Conservation (phyloP, 768 basidiomycete species). For the Chlorophyllum brunneum region DNA sequence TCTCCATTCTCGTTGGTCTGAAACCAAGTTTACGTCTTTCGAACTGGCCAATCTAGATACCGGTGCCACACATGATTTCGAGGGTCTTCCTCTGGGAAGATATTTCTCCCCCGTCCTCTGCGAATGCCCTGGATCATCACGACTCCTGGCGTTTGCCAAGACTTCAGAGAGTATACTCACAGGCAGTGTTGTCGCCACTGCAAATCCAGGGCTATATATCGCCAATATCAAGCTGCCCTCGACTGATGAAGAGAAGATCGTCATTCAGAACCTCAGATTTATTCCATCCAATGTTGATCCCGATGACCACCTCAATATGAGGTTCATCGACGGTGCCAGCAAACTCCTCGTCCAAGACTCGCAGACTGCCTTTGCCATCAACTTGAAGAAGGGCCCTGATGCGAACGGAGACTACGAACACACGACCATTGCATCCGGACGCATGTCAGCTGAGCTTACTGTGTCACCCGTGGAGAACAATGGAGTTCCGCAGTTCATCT, state of each 20-base stretch:
- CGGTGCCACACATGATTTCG: constrained; percentile 42
- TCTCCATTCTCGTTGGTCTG: constrained; percentile 68
- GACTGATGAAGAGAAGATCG: constrained; percentile 23
- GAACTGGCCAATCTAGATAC: constrained; percentile 55
- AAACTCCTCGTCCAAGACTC: constrained; percentile 61
- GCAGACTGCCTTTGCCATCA: constrained; percentile 27
- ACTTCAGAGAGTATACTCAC: constrained; percentile 55
- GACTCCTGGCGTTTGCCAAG: constrained; percentile 63
- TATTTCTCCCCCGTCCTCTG: constrained; percentile 61
- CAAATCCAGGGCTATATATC: constrained; percentile 59
- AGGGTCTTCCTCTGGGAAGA: constrained; percentile 59
- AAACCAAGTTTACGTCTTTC: constrained; percentile 56
- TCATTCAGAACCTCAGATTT: constrained; percentile 44
- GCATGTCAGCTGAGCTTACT: constrained; percentile 54
- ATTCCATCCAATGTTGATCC: constrained; percentile 48
- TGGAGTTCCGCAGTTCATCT: constrained; percentile 35
- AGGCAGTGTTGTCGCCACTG: constrained; percentile 63
- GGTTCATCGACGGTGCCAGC: constrained; percentile 49
- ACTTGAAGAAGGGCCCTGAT: constrained; percentile 40
- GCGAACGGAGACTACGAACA: constrained; percentile 45
- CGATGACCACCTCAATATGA: constrained; percentile 43
- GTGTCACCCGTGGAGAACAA: constrained; percentile 30
- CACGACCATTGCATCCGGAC: constrained; percentile 47
- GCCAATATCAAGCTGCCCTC: constrained; percentile 53
- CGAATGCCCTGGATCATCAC: constrained; percentile 33